phyloP scores from a whole-genome alignment of 1,284 basidiomycete species.

The Irpex lacteus region DNA sequence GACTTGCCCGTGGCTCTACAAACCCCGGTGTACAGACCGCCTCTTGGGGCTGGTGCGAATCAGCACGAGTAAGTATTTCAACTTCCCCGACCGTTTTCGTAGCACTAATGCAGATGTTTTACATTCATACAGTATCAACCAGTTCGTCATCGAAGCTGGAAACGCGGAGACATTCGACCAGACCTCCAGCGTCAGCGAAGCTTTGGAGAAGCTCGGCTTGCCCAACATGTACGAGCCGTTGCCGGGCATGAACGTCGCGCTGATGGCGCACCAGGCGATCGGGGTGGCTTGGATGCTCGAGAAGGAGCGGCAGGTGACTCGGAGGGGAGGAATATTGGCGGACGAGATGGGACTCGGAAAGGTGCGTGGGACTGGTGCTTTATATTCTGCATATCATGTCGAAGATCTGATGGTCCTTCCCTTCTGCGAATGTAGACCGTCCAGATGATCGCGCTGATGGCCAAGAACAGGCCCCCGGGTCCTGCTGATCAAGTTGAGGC shows the following conservation, averaged over 20 bases:
- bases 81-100: no score
- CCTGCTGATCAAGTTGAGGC: conserved; percentile 38
- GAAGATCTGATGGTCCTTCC: not conserved
- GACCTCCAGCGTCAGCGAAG: conserved; percentile 50
- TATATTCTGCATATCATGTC: conserved; percentile 9
- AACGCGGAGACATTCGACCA: conserved; percentile 56
- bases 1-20: not conserved
- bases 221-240: conserved; percentile 37
- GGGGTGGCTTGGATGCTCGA: conserved; percentile 67
- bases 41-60: not conserved
- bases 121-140: conserved; percentile 40
- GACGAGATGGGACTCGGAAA: conserved; percentile 75
- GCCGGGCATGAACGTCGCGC: conserved; percentile 50
- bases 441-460: conserved; percentile 49
- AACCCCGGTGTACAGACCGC: not conserved
- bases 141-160: conserved; percentile 52
- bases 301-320: conserved; percentile 40
- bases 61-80: not conserved
- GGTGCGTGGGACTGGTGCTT: conserved; percentile 21
- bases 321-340: conserved; percentile 63
- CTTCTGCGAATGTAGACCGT: conserved; percentile 33
- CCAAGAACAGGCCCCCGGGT: conserved; percentile 42
- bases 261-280: conserved; percentile 67
- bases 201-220: conserved; percentile 43
- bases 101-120: conserved; percentile 1